Evolutionary conservation across 2,329 filamentous ascomycete species (phyloP).

Genomic region (Reticulascus tulasneorum): DNA sequence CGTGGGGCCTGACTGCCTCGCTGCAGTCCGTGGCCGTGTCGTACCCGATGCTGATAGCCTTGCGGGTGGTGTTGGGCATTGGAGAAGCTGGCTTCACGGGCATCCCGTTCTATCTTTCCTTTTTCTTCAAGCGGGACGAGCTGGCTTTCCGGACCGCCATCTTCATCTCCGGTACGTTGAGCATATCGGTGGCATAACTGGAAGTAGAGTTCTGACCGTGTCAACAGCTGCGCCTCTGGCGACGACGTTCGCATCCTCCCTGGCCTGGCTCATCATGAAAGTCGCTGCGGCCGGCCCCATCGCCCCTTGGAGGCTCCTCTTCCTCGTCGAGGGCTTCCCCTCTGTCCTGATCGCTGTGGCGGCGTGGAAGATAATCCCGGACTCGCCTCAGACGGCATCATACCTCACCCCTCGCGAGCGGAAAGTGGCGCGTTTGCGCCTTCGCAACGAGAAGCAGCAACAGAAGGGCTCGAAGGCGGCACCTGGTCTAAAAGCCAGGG

Average conservation of each 20-base stretch:
- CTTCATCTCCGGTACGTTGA: slow-evolving; percentile 66
- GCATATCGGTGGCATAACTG: slow-evolving; percentile 42
- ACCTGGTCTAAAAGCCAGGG: slow-evolving; percentile 46
- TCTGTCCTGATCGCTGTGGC: slow-evolving; percentile 70
- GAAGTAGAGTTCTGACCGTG: slow-evolving; percentile 28
- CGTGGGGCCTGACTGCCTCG: slow-evolving; percentile 77
- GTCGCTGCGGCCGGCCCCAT: slow-evolving; percentile 63
- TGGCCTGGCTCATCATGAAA: slow-evolving; percentile 76
- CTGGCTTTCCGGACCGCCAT: slow-evolving; percentile 81
- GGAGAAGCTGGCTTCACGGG: slow-evolving; percentile 64
- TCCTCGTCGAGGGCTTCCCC: slow-evolving; percentile 81
- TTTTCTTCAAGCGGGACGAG: slow-evolving; percentile 65
- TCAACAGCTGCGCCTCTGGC: slow-evolving; percentile 73
- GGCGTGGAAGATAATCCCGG: slow-evolving; percentile 73
- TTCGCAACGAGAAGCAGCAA: slow-evolving; percentile 46
- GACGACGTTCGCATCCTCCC: slow-evolving; percentile 73
- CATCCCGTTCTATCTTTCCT: slow-evolving; percentile 60
- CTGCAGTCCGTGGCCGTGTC: slow-evolving; percentile 64
- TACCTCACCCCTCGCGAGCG: slow-evolving; percentile 62
- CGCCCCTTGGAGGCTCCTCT: slow-evolving; percentile 80
- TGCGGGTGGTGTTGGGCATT: slow-evolving; percentile 56
- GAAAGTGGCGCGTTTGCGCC: slow-evolving; percentile 66
- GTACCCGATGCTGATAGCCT: slow-evolving; percentile 54
- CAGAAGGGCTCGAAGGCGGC: slow-evolving; percentile 16
- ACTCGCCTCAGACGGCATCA: slow-evolving; percentile 62